Percentiles rank a stretch among this genome's conserved stretches.
phyloP scores from a whole-genome alignment of 1,139 yeast species.

The Taphrina deformans region DNA sequence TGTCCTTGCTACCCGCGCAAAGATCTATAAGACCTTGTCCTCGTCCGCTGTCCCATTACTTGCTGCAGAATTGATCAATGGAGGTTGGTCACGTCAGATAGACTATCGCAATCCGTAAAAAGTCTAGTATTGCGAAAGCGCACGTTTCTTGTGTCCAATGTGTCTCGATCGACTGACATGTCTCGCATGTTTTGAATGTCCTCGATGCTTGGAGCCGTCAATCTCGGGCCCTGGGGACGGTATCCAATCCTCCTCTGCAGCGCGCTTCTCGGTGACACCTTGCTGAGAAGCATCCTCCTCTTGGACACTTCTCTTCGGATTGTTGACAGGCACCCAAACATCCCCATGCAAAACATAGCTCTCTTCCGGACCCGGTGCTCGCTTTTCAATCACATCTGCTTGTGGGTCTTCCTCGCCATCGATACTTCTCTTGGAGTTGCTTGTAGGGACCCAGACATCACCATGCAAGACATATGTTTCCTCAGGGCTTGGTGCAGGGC shows the following conservation, averaged over 20 bases:
- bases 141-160: background rate
- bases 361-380: background rate
- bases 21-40: background rate
- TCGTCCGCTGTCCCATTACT: background rate
- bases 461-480: background rate
- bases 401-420: background rate
- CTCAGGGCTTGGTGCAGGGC: background rate
- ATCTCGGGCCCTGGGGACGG: background rate
- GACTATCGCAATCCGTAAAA: background rate
- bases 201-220: background rate
- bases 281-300: background rate
- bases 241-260: background rate
- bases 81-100: no score
- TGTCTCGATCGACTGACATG: background rate
- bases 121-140: background rate
- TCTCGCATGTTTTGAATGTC: background rate
- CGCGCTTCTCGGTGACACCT: background rate
- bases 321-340: background rate
- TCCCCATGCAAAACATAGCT: background rate
- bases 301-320: background rate
- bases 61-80: background rate
- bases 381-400: background rate
- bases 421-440: background rate
- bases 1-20: background rate
- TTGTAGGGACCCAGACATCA: background rate